Percentiles rank a stretch among this genome's conserved stretches.
phyloP scores from a whole-genome alignment of 805 yeast genomes.

The Metschnikowia similis region DNA sequence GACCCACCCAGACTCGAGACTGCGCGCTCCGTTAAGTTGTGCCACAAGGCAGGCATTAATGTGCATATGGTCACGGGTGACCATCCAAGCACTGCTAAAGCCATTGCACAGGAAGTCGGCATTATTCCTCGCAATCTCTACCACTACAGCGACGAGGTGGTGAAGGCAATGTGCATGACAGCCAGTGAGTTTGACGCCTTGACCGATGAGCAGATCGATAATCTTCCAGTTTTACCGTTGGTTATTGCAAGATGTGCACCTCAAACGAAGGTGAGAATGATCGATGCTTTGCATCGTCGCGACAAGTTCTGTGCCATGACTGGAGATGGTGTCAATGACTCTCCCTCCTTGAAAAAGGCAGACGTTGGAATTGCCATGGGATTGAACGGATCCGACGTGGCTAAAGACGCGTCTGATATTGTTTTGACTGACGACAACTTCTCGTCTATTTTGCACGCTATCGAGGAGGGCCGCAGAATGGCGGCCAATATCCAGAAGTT shows the following conservation, averaged over 20 bases:
- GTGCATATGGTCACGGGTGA: constrained; percentile 22
- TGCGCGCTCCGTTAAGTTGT: constrained; percentile 16
- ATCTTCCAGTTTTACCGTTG: constrained; percentile 59
- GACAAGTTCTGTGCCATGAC: constrained; percentile 66
- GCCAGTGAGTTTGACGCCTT: constrained; percentile 67
- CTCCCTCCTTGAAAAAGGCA: constrained; percentile 25
- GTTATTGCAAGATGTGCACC: constrained; percentile 85
- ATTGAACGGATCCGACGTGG: constrained; percentile 27
- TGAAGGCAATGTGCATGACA: constrained; percentile 67
- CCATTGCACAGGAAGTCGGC: constrained; percentile 22
- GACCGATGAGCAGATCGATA: constrained; percentile 57
- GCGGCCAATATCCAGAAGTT: constrained; percentile 20
- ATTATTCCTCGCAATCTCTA: constrained; percentile 41
- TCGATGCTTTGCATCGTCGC: constrained; percentile 58
- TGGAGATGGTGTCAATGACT: constrained; percentile 41
- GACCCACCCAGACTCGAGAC: constrained; percentile 20
- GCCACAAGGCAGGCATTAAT: constrained; percentile 20
- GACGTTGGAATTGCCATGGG: constrained; percentile 31
- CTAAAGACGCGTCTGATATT: constrained; percentile 27
- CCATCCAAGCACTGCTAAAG: constrained; percentile 20
- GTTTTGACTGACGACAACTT: constrained; percentile 26
- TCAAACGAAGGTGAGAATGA: constrained; percentile 75
- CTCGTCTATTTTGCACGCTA: constrained; percentile 25
- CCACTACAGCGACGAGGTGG: constrained; percentile 53
- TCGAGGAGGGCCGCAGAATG: constrained; percentile 24